Evolutionary conservation across 139 green algal genomes (phyloP), one percentile per base, ranked within the genome.

Genomic region (Trebouxia sp.): DNA sequence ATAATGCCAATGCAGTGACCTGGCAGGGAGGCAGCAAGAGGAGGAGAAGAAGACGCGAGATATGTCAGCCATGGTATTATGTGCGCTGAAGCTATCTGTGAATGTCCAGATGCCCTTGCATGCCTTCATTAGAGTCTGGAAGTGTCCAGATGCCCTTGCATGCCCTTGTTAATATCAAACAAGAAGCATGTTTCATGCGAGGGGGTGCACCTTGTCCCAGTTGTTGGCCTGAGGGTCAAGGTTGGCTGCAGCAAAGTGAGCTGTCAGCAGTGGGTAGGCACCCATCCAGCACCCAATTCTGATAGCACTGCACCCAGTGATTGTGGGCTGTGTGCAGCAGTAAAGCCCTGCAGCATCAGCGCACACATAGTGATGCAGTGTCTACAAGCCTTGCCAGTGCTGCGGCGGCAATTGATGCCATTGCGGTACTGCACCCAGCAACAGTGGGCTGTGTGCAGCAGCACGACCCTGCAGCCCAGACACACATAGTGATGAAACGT

Each of bases 161-260:
- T 15, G 15, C 12, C 14, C 14, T 15, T 56, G 48, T 56, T 12
- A 56, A 15, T 56, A 12, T 56, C 12, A 12, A 56, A 56, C 14
- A 56, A 56, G 48, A 56, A 15, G 48, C 15, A 56, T 15, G 15
- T 56, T 12, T 9, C 6, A 26, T 43, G 24, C 17, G 24, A 47
- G 3, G n/a, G 24, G 22, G 0, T 55, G 1, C 79, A 92, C 89
- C 85, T 93, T 84, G 78, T 85, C 80, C 88, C 88, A 94, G 14
- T 87, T 77, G 86, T 94, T 94, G 58, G 39, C 66, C 2, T 56
- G 50, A 2, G 91, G 91, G 86, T 94, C 89, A 24, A 94, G 85
- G 55, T 88, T 82, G 26, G 88, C 90, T 2, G 66, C 74, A 3
- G 28, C 32, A 78, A 94, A 94, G 83, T 94, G 89, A 41, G 75